Evolutionary conservation across 345 rosid genomes (phyloP).

Genomic region (Lepidium aucheri): DNA sequence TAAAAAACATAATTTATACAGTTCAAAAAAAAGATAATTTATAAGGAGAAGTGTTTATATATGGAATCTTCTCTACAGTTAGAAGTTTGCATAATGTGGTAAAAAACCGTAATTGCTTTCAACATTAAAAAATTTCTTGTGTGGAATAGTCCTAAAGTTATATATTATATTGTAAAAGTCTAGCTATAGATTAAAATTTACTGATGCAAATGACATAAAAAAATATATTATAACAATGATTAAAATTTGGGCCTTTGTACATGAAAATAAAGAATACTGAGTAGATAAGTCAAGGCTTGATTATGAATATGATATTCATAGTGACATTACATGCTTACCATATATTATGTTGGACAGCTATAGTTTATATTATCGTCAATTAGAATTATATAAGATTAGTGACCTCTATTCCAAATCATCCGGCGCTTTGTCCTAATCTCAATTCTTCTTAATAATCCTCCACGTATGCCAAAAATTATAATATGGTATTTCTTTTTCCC

Average conservation of each 20-base stretch:
- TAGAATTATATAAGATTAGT: background rate
- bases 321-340: slow-evolving; percentile 20
- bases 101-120: no score
- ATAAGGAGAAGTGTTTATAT: no score
- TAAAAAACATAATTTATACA: no score
- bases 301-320: background rate
- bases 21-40: no score
- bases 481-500: background rate
- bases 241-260: background rate
- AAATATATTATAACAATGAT: no score
- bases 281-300: background rate
- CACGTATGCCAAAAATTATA: background rate
- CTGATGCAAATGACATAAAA: no score
- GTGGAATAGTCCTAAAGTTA: no score
- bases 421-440: background rate
- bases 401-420: background rate
- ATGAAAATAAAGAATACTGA: background rate
- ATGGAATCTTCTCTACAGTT: no score
- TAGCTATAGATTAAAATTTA: no score
- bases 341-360: background rate
- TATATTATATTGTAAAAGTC: no score
- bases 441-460: background rate
- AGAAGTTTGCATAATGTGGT: no score
- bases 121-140: no score
- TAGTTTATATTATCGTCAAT: background rate